Conservation (phyloP, 352 stramenopile genomes). For the Globisporangium barbulae region DNA sequence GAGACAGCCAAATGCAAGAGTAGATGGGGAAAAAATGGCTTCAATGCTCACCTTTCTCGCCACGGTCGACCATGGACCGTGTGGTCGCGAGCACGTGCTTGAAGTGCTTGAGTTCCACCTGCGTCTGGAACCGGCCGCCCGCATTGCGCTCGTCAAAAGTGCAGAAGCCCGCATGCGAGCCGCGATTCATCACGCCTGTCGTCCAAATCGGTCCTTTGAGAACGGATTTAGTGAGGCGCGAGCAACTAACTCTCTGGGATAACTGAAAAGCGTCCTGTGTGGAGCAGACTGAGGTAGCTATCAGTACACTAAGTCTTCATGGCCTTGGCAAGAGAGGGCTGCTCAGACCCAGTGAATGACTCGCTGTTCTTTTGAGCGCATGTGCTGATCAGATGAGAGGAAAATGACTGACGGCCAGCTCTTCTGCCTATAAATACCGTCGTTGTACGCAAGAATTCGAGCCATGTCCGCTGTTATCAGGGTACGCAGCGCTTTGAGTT, state of each 20-base stretch:
- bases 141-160: conserved; percentile 77
- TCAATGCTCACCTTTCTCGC: conserved; percentile 38
- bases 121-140: conserved; percentile 67
- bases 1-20: not conserved
- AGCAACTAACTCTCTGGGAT: too few relatives aligned
- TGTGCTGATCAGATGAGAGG: conserved; percentile 6
- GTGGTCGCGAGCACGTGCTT: conserved; percentile 64
- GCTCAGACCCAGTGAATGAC: not conserved
- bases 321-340: not conserved
- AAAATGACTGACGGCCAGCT: not conserved
- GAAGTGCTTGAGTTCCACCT: conserved; percentile 74
- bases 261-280: too few relatives aligned
- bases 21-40: too few relatives aligned
- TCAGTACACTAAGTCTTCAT: not conserved
- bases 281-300: too few relatives aligned
- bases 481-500: too few relatives aligned
- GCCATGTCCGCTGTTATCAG: not conserved
- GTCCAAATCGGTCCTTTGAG: not conserved
- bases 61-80: conserved; percentile 41
- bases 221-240: not conserved
- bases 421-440: conserved; percentile 1
- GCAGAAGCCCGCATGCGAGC: conserved; percentile 64
- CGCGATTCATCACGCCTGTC: conserved; percentile 43
- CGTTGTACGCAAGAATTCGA: not conserved
- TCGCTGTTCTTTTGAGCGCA: too few relatives aligned